phyloP scores from a whole-genome alignment of 2,329 filamentous ascomycete genomes.

The Penicillium sp. region DNA sequence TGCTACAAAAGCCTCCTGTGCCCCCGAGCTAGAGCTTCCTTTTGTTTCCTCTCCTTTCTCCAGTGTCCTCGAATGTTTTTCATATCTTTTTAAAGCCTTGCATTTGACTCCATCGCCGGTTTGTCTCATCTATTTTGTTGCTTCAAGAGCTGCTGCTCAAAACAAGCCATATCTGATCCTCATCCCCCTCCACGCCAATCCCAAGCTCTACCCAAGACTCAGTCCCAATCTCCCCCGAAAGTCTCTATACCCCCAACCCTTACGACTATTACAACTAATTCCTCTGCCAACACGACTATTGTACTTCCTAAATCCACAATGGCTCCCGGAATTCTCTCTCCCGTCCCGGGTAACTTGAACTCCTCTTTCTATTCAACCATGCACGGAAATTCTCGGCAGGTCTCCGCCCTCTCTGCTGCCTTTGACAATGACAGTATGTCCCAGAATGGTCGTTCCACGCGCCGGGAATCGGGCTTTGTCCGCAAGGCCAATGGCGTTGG shows the following conservation, averaged over 20 bases:
- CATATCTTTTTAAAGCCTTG: constrained; percentile 9
- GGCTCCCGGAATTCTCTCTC: constrained; percentile 31
- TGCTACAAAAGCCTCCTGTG: constrained; percentile 24
- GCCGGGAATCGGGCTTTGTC: constrained; percentile 25
- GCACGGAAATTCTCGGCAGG: constrained; percentile 25
- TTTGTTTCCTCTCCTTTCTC: constrained; percentile 6
- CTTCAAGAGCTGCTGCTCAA: constrained; percentile 31
- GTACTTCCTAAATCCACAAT: constrained; percentile 17
- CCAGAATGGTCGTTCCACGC: constrained; percentile 29
- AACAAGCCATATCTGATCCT: constrained; percentile 22
- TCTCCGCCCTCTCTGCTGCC: constrained; percentile 23
- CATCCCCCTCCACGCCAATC: constrained; percentile 18
- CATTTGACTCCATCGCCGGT: constrained; percentile 17
- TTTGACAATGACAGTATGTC: constrained; percentile 33
- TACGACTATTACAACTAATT: constrained; percentile 11
- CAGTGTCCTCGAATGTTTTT: constrained; percentile 14
- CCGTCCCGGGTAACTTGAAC: constrained; percentile 26
- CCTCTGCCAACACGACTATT: constrained; percentile 7
- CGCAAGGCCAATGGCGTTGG: constrained; percentile 28
- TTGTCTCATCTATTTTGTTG: constrained; percentile 28
- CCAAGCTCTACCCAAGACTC: not conserved
- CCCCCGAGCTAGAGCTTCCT: not conserved
- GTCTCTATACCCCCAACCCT: constrained; percentile 16
- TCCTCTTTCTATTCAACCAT: constrained; percentile 26
- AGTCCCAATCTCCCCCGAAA: constrained; percentile 10